These are phyloP conservation scores for Macrocybe gigantea DNA, from an alignment of 768 basidiomycete genomes.

Conservation along the genomic window DNA sequence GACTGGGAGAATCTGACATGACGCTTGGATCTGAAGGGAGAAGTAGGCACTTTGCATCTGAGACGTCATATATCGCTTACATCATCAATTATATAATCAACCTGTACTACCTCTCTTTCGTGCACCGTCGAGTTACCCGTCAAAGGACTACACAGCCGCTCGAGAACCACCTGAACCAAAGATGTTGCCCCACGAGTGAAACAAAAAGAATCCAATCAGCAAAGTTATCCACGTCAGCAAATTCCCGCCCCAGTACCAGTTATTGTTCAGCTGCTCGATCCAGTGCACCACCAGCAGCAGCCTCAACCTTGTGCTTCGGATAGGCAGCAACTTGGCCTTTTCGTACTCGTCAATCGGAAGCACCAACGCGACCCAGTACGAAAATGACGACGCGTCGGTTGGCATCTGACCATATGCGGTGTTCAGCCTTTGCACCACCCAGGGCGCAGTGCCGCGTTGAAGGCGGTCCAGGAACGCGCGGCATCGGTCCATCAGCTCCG, in stretches of 20 bases:
- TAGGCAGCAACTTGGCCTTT: constrained; percentile 81
- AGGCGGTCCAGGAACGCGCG: constrained; percentile 38
- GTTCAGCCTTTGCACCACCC: constrained; percentile 87
- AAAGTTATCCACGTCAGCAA: constrained; percentile 15
- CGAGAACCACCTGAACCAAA: constrained; percentile 63
- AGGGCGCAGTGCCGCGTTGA: constrained; percentile 72
- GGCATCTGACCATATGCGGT: constrained; percentile 78
- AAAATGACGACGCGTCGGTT: constrained; percentile 61
- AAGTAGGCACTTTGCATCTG: too few relatives aligned
- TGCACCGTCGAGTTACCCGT: not conserved
- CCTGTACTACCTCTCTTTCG: too few relatives aligned
- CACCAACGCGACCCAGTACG: constrained; percentile 87
- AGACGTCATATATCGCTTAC: too few relatives aligned
- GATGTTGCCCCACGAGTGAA: constrained; percentile 11
- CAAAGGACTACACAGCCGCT: constrained; percentile 57
- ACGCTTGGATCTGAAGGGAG: too few relatives aligned
- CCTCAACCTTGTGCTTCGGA: constrained; percentile 71
- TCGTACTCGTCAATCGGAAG: constrained; percentile 90
- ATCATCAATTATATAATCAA: too few relatives aligned
- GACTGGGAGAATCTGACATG: not conserved
- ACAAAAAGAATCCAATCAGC: constrained; percentile 22
- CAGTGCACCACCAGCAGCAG: constrained; percentile 86
- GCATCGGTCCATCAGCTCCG: constrained; percentile 46
- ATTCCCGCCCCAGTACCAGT: constrained; percentile 36
- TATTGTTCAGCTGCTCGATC: constrained; percentile 70